These are phyloP conservation scores for Zasmidium cellare DNA, from an alignment of 2,329 filamentous ascomycete species.

Conservation along the genomic window DNA sequence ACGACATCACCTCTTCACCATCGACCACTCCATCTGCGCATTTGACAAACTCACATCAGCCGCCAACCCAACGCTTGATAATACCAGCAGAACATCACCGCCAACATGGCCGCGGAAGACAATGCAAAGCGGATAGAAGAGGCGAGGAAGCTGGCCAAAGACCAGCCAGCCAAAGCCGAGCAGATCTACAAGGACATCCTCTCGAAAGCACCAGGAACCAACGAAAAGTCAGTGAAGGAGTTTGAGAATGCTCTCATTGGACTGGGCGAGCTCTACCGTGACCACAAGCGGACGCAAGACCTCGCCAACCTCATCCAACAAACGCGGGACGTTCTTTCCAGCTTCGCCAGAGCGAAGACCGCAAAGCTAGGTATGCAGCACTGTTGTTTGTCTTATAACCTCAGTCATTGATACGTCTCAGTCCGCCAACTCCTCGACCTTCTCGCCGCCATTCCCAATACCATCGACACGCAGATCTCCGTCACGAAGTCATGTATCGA, in stretches of 20 bases:
- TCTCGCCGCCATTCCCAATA: conserved; percentile 90
- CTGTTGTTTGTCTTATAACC: neutral
- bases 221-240: conserved; percentile 82
- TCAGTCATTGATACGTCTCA: conserved; percentile 1
- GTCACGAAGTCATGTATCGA: conserved; percentile 99
- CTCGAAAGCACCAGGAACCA: conserved; percentile 75
- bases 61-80: neutral
- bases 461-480: conserved; percentile 87
- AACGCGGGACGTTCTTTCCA: conserved; percentile 87
- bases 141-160: conserved; percentile 80
- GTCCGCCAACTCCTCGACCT: conserved; percentile 80
- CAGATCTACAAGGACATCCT: conserved; percentile 86
- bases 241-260: conserved; percentile 88
- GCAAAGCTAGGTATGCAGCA: conserved; percentile 83
- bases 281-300: conserved; percentile 79
- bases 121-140: conserved; percentile 74
- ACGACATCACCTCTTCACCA: neutral
- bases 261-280: conserved; percentile 88
- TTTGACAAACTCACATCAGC: neutral
- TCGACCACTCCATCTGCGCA: neutral
- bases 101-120: conserved; percentile 51
- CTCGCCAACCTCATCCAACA: conserved; percentile 87
- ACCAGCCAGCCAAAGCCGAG: conserved; percentile 81
- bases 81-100: neutral
- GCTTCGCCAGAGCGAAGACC: conserved; percentile 98